Evolutionary conservation across 139 green algal genomes (phyloP).

Genomic region (Chlamydomonas sp.): DNA sequence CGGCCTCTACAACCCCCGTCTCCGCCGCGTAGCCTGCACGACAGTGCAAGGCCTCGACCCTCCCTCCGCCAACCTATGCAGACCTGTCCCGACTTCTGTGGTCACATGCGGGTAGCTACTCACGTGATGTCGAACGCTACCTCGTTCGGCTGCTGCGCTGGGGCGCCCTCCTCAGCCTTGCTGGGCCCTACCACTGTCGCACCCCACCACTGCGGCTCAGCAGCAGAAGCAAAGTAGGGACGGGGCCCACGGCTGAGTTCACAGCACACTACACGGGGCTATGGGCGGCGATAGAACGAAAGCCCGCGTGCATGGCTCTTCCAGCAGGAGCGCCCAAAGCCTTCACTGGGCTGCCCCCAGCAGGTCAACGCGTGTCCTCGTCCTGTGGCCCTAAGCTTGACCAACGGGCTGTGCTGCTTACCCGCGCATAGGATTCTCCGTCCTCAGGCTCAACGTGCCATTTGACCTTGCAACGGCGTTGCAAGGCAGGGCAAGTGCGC

Average conservation of each 20-base stretch:
- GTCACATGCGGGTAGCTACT: neutral
- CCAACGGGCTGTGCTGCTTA: neutral
- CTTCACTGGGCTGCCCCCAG: too few relatives aligned
- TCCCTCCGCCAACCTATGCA: neutral
- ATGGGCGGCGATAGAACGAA: too few relatives aligned
- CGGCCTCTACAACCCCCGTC: neutral
- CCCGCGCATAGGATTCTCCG: constrained; percentile 15
- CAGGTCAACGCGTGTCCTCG: too few relatives aligned
- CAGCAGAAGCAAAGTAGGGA: neutral
- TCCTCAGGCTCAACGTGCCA: constrained; percentile 27
- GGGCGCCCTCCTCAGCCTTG: neutral
- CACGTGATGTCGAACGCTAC: constrained; percentile 21
- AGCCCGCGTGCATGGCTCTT: too few relatives aligned
- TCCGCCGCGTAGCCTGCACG: neutral
- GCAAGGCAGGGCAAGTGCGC: too few relatives aligned
- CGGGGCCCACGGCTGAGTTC: neutral
- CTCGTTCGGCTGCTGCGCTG: neutral
- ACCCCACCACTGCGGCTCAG: constrained; percentile 30
- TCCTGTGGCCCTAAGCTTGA: too few relatives aligned
- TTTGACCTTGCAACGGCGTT: constrained; percentile 9
- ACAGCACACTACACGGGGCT: neutral
- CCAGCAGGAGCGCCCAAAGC: too few relatives aligned
- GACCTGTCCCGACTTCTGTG: neutral
- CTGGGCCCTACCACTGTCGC: constrained; percentile 25
- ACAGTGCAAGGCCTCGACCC: neutral